Percentiles rank a stretch among this genome's conserved stretches.
Evolutionary conservation across 306 rosid genomes (phyloP).

Genomic region (Neltuma alba): DNA sequence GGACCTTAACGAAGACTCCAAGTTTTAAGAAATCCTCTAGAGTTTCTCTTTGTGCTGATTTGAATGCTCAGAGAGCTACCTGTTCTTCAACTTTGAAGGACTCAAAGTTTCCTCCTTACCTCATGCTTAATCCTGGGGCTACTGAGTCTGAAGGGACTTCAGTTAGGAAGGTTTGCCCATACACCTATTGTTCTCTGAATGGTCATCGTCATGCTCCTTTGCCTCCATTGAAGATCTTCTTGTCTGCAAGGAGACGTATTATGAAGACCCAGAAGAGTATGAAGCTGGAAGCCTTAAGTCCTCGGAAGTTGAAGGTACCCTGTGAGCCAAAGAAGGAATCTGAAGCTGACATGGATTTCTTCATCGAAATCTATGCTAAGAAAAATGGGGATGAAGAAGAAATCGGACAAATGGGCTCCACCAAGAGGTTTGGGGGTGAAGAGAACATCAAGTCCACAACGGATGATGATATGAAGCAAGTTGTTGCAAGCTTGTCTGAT

Average conservation of each 20-base stretch:
- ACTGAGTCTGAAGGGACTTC: slow-evolving; percentile 87
- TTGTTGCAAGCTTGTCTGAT: slow-evolving; percentile 32
- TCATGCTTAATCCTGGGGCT: slow-evolving; percentile 68
- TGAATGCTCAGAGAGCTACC: slow-evolving; percentile 58
- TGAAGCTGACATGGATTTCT: slow-evolving; percentile 47
- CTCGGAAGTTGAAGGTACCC: slow-evolving; percentile 40
- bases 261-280: slow-evolving; percentile 65
- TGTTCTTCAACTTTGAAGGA: slow-evolving; percentile 91
- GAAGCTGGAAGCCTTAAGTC: slow-evolving; percentile 52
- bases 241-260: slow-evolving; percentile 68
- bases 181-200: slow-evolving; percentile 87
- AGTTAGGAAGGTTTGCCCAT: slow-evolving; percentile 79
- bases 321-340: slow-evolving; percentile 30
- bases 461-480: slow-evolving; percentile 11
- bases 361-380: slow-evolving; percentile 63
- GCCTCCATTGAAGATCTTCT: slow-evolving; percentile 82
- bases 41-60: slow-evolving; percentile 54
- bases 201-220: slow-evolving; percentile 73
- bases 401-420: slow-evolving; percentile 18
- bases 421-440: slow-evolving; percentile 29
- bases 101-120: slow-evolving; percentile 72
- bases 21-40: slow-evolving; percentile 74
- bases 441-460: slow-evolving; percentile 18
- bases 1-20: slow-evolving; percentile 71
- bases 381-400: slow-evolving; percentile 33